Evolutionary conservation across 306 rosid species (phyloP), one percentile per base, ranked within the genome.

Genomic region (Malus sylvestris): DNA sequence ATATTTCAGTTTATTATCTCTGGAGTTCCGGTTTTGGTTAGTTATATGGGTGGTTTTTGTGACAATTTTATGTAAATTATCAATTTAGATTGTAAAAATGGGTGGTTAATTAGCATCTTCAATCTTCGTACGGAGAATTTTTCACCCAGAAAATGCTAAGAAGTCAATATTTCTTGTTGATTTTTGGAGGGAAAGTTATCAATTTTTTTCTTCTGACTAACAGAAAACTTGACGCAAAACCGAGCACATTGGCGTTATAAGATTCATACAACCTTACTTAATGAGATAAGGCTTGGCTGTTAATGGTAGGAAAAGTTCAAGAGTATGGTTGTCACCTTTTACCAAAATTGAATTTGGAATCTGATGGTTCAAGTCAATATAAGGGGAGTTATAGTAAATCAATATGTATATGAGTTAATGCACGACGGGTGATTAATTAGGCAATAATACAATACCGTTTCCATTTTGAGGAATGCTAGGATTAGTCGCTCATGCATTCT

Each of bases 391-490:
- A 64, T 46, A 44, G 8, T 51, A 65, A 32, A 22, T 64, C 10
- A 52, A 32, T 32, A 20, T 53, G 44, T 22, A 40, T 44, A 52
- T 64, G 73, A 67, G 40, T 67, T 53, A 66, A 75, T 70, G 71
- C 73, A 71, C 2, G 0, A 45, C 12, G 74, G 44, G 29, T 42
- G 75, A 64, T 74, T 35, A 75, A 25, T 53, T 27, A 52, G 32
- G 4, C 44, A 44, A 44, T 60, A 61, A 44, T 68, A 61, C 29
- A 23, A 30, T 30, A 65, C 27, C 65, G 32, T 53, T 88, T 77
- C 69, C 27, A 58, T 58, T 58, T 20, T 58, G 29, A 22, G 62
- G 29, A 58, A n/a, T 58, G 14, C 20, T 51, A 51, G 55, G 55
- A 51, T 58, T 9, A n/a, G 62, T n/a, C 11, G 62, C 14, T 11